Evolutionary conservation across 2,329 filamentous ascomycete genomes (phyloP).

Genomic region (Teratosphaeria nubilosa): DNA sequence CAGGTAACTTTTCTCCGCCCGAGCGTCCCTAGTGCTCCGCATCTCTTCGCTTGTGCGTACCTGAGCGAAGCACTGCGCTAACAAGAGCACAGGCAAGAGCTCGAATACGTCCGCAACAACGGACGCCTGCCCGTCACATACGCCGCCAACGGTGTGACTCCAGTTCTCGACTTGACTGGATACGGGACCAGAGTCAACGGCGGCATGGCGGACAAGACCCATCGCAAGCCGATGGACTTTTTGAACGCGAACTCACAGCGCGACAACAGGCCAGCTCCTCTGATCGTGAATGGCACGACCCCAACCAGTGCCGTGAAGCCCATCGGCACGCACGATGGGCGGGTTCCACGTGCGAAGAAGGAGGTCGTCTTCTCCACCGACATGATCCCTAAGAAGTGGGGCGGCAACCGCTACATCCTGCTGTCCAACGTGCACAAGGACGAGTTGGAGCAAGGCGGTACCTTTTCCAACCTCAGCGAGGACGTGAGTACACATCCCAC

Average conservation of each 20-base stretch:
- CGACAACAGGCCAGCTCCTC: neutral
- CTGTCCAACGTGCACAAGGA: slow-evolving; percentile 4
- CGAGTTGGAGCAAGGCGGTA: neutral
- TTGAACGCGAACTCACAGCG: neutral
- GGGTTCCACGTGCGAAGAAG: slow-evolving; percentile 1
- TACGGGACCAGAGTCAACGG: neutral
- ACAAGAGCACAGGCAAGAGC: neutral
- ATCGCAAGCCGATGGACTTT: neutral
- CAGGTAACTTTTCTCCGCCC: neutral
- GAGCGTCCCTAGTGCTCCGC: neutral
- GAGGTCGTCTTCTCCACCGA: slow-evolving; percentile 18
- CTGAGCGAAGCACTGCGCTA: neutral
- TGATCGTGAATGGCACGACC: slow-evolving; percentile 1
- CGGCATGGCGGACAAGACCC: neutral
- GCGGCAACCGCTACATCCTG: slow-evolving; percentile 16
- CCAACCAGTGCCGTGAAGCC: slow-evolving; percentile 4
- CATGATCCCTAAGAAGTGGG: slow-evolving; percentile 4
- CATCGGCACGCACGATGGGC: slow-evolving; percentile 11
- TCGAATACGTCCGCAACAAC: neutral
- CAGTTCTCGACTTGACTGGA: neutral
- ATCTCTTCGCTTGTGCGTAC: neutral
- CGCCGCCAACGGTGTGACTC: neutral
- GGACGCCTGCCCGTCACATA: neutral
- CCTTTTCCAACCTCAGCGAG: slow-evolving; percentile 2
- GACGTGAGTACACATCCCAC: slow-evolving; percentile 10